Base-by-base conservation (phyloP, 768 basidiomycete species). In the Collybia nuda region DNA sequence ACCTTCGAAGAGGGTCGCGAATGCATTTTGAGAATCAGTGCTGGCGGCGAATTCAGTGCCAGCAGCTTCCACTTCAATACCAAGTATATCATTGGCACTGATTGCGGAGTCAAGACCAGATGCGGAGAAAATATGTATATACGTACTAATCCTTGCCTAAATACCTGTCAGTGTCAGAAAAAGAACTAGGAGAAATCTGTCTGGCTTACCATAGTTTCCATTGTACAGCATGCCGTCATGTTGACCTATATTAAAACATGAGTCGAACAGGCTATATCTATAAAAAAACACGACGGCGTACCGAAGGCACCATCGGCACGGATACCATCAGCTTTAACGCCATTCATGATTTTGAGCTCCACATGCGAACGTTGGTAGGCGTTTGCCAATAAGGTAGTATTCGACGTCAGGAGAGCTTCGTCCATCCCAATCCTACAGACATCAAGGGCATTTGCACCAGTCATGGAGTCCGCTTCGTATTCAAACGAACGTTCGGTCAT, bases 141-240 rank as follows among this genome's bases (percentile, higher is more conserved):
- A 53, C 72, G 43, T 57, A 76, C 76, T 71, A 76, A 58, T 75
- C 75, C 59, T 76, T 75, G 47, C 73, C 74, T 75, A 48, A 26
- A 37, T 52, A 11, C 17, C 11, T 29, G 28, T 43, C 23, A 29
- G 29, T 35, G 23, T n/a, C n/a, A 18, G 32, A 12, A 22, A 15
- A 8, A 32, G 12, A 23, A 24, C 44, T 21, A 38, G 19, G 26
- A 41, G 40, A 18, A 22, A 22, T 53, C 14, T 26, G 21, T 5
- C 19, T 21, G 5, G 62, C 70, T 58, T 17, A 73, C 77, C 87
- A 55, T 89, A 88, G 59, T 88, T 88, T 36, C 86, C 87, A 44
- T 83, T 85, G 59, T 86, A 88, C 4, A 85, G 63, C n/a, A 86
- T 71, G 17, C 86, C 86, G 17, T 58, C 64, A 62, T 88, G 87